Evolutionary conservation across 164 flowering plant genomes (phyloP), one percentile per base, ranked within the genome.

Genomic region (Paratinospora sagittata): DNA sequence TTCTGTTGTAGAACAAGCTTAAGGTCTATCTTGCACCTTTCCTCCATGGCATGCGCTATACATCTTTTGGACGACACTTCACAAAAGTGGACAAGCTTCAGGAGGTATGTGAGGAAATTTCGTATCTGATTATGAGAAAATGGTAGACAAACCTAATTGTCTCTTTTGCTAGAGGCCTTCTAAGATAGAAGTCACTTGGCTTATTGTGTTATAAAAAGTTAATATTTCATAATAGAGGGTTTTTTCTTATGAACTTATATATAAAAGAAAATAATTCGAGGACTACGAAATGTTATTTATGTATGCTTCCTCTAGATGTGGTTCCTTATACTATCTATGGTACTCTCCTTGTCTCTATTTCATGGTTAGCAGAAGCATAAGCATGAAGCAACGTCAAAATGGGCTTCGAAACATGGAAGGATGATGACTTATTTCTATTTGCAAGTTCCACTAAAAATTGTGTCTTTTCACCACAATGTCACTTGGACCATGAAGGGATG

Each of bases 31-130:
- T 96, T 75, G 83, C 97, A 63, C 98, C 99, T 63, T 90, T 96
- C 77, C 84, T 96, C 1, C 70, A 84, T 82, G 99, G 98, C 49
- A 83, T 78, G 86, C 92, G 97, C 11, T 93, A 96, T 76, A 87
- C 99, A 49, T 96, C 99, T 23, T 91, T 81, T 79, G 98, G 99
- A 65, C 99, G 99, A 45, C 98, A 96, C 80, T 96, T 96, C 72
- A 96, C 99, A 8, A 89, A 93, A 73, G 79, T 78, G 65, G 91
- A 88, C 36, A 96, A 93, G 80, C 93, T 96, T 67, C 73, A 87
- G 76, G 84, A 85, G 93, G 99, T 93, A 81, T 72, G 69, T 36
- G 73, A 3, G 17, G n/a, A n/a, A n/a, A n/a, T n/a, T n/a, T n/a
- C n/a, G n/a, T n/a, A n/a, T n/a, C n/a, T n/a, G n/a, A n/a, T n/a